Base-by-base conservation (phyloP, 2,329 filamentous ascomycete genomes). In the Fusarium verrucosum region DNA sequence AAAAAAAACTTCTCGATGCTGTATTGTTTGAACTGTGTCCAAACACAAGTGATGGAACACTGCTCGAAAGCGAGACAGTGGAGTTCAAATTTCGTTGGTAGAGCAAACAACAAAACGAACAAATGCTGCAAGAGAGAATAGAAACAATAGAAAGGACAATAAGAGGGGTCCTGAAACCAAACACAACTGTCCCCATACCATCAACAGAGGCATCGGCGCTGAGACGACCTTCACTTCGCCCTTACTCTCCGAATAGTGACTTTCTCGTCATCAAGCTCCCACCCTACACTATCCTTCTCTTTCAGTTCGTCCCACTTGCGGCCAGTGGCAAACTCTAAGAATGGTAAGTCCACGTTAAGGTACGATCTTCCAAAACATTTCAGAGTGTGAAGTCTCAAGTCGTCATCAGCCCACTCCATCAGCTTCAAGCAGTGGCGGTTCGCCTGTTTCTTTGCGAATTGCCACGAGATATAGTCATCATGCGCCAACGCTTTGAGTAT, bases 291-390 rank as follows among this genome's bases (percentile, higher is more conserved):
- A 72, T 92, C 87, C 65, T 85, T 81, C 30, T 85, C 82, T 55
- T 79, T 84, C 72, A 98, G 78, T 46, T 87, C 86, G 11, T 86
- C 82, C 93, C 94, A 99, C n/a, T 78, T 81, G 68, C 85, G 81
- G 43, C 87, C 87, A 6, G 90, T 84, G 55, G 86, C 83, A 72
- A 82, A 84, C 77, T 95, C 91, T 46, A 97, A 78, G 75, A 89
- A 92, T 5, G 73, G 74, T 57, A 85, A 76, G 50, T 92, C 91
- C 10, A 92, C 89, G 19, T 80, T 86, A 65, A 97, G 78, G 76
- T 99, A 99, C 6, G 89, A 85, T 72, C 88, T 86, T 1, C 92
- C 93, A 51, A 98, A 85, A 74, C 93, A 95, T 80, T 97, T 96
- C 68, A 98, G 80, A 30, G 91, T 87, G 77, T 94, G 90, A 67